A percentile compares a stretch with the other conserved stretches of the same genome.
Evolutionary conservation across 148 eudicot genomes (phyloP).

Genomic region (Vaccinium vitisidaea): DNA sequence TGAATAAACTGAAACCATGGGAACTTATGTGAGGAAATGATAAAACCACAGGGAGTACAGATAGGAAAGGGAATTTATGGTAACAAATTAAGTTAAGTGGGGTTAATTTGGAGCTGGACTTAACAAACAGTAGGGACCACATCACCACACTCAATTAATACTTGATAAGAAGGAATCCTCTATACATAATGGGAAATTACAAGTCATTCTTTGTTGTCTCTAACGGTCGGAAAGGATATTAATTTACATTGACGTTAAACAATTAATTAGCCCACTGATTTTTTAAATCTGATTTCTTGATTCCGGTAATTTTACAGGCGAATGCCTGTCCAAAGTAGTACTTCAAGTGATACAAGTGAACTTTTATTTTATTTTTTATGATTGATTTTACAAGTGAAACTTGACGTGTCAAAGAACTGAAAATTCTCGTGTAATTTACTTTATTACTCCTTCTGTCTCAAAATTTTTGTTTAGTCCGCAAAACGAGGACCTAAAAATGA

Average conservation of each 20-base stretch:
- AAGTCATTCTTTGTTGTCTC: background rate
- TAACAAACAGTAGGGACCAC: background rate
- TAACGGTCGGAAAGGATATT: background rate
- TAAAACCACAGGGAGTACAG: background rate
- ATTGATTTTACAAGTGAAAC: no score
- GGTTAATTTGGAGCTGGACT: background rate
- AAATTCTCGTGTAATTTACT: no score
- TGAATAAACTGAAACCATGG: background rate
- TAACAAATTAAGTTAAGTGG: background rate
- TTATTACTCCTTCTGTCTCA: no score
- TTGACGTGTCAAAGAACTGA: no score
- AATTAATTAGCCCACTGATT: no score
- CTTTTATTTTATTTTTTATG: no score
- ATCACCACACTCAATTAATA: background rate
- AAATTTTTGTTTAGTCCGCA: no score
- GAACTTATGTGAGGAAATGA: background rate
- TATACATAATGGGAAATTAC: background rate
- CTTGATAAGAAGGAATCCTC: background rate
- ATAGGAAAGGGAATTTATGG: background rate
- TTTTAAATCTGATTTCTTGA: no score
- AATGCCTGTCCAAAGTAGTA: no score
- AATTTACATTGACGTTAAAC: background rate
- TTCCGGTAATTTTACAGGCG: no score
- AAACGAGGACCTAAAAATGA: no score
- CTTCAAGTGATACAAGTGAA: no score